Percentiles rank a stretch among this genome's conserved stretches.
phyloP scores from a whole-genome alignment of 2,329 filamentous ascomycete genomes.

The Stagonosporopsis tanaceti region DNA sequence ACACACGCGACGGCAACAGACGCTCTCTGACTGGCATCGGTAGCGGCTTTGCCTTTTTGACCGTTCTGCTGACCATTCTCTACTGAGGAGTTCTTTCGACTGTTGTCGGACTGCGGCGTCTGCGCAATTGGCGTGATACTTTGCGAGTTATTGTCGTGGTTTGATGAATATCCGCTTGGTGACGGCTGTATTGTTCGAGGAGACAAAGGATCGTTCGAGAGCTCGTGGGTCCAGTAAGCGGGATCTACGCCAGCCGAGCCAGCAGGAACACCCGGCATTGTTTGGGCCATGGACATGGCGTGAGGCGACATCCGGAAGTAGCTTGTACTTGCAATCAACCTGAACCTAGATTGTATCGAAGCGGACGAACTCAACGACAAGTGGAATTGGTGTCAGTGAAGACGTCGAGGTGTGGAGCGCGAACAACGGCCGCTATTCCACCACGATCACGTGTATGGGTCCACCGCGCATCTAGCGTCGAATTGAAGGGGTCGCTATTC shows the following conservation, averaged over 20 bases:
- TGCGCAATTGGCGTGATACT: slow-evolving; percentile 43
- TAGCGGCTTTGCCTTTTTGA: slow-evolving; percentile 29
- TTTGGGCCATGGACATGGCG: slow-evolving; percentile 40
- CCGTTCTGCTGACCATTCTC: slow-evolving; percentile 28
- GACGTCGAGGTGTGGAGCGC: slow-evolving; percentile 32
- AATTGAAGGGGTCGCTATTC: slow-evolving; percentile 19
- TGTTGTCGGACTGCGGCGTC: slow-evolving; percentile 40
- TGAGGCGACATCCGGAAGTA: slow-evolving; percentile 25
- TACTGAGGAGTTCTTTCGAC: slow-evolving; percentile 25
- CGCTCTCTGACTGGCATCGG: slow-evolving; percentile 29
- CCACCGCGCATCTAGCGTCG: slow-evolving; percentile 19
- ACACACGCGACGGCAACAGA: slow-evolving; percentile 59
- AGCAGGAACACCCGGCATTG: slow-evolving; percentile 33
- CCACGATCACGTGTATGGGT: slow-evolving; percentile 19
- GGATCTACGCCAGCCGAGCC: slow-evolving; percentile 44
- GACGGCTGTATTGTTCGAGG: slow-evolving; percentile 37
- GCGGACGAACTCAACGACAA: slow-evolving; percentile 26
- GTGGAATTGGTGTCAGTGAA: slow-evolving; percentile 30
- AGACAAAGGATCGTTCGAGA: slow-evolving; percentile 30
- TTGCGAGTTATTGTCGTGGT: slow-evolving; percentile 38
- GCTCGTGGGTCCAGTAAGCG: slow-evolving; percentile 43
- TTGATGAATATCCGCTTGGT: slow-evolving; percentile 39
- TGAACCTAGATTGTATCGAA: slow-evolving; percentile 19
- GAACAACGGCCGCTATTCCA: slow-evolving; percentile 24
- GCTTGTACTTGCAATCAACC: slow-evolving; percentile 12